Conservation (phyloP, 225 moss, liverwort and hornwort species). For the Physcomitrium patens region DNA sequence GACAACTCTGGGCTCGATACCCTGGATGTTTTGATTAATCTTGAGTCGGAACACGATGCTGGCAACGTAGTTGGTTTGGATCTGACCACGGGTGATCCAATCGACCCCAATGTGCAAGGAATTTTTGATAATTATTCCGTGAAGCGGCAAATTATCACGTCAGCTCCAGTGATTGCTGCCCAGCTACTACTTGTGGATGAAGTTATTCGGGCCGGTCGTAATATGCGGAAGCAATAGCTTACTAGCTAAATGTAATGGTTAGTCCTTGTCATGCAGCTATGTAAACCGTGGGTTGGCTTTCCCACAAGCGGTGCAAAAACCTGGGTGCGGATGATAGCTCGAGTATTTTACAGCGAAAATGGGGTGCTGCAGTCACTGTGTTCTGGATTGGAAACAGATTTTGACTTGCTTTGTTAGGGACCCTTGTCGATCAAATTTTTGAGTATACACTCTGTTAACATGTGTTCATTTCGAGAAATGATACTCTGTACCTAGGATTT, state of each 20-base stretch:
- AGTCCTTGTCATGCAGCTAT: slow-evolving; percentile 11
- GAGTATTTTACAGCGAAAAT: slow-evolving; percentile 28
- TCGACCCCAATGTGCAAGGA: slow-evolving; percentile 84
- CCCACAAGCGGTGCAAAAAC: slow-evolving; percentile 11
- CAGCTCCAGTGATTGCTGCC: slow-evolving; percentile 89
- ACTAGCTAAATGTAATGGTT: slow-evolving; percentile 6
- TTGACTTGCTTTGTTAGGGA: slow-evolving; percentile 20
- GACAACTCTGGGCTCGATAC: slow-evolving; percentile 98
- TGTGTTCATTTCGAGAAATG: slow-evolving; percentile 21
- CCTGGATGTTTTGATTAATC: slow-evolving; percentile 84
- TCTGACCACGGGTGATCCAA: slow-evolving; percentile 85
- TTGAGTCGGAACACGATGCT: slow-evolving; percentile 90
- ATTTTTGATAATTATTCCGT: slow-evolving; percentile 96
- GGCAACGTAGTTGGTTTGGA: slow-evolving; percentile 92
- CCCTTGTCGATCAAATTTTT: slow-evolving; percentile 32
- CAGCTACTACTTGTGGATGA: slow-evolving; percentile 96
- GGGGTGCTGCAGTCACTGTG: slow-evolving; percentile 16
- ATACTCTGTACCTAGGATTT: too few relatives aligned
- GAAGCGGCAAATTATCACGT: slow-evolving; percentile 91
- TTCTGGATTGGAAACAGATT: slow-evolving; percentile 33
- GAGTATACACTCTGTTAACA: slow-evolving; percentile 7
- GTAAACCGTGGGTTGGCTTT: slow-evolving; percentile 23
- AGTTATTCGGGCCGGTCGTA: slow-evolving; percentile 96
- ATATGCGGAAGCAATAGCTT: slow-evolving; percentile 81
- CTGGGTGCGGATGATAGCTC: slow-evolving; percentile 32